Conservation (phyloP, 2,329 filamentous ascomycete genomes). For the Coniochaeta pulveracea region DNA sequence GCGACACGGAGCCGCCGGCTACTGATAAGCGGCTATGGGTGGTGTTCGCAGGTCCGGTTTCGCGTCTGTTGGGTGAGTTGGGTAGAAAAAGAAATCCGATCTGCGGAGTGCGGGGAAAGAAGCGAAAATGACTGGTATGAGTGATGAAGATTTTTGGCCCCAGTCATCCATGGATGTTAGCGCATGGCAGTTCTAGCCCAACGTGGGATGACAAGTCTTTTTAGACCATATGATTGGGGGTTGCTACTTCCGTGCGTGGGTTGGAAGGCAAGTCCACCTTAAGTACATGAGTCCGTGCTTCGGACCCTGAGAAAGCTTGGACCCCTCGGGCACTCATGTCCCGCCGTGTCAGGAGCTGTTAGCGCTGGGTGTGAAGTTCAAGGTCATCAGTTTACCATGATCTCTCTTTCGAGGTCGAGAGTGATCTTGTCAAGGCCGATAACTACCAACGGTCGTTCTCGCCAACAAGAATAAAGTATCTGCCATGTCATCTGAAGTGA, state of each 20-base stretch:
- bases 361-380: background rate
- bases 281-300: too few relatives aligned
- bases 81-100: conserved; percentile 3
- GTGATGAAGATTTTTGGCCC: background rate
- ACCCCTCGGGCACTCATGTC: background rate
- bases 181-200: too few relatives aligned
- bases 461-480: background rate
- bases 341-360: background rate
- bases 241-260: background rate
- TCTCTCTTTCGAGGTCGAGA: background rate
- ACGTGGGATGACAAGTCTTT: too few relatives aligned
- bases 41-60: conserved; percentile 3
- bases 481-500: background rate
- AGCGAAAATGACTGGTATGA: background rate
- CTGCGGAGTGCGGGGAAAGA: conserved; percentile 4
- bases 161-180: too few relatives aligned
- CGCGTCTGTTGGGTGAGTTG: conserved; percentile 2
- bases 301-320: too few relatives aligned
- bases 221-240: conserved; percentile 1
- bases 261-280: background rate
- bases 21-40: background rate
- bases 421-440: too few relatives aligned
- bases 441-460: background rate
- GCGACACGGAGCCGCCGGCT: background rate
- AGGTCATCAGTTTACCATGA: background rate